phyloP scores from a whole-genome alignment of 306 rosid species.

The Geum urbanum region DNA sequence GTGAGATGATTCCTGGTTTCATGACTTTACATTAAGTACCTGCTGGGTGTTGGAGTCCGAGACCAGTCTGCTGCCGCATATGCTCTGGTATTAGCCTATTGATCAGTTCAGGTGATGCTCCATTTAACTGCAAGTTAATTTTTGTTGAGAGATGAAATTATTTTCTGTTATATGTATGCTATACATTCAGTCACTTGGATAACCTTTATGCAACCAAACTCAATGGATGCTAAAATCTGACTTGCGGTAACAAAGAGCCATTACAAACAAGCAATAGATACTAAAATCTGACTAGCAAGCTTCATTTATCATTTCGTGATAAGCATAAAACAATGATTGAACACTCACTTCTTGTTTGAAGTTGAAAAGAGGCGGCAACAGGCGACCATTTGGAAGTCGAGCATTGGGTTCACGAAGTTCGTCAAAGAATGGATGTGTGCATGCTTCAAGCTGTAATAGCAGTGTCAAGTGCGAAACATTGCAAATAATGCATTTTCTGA shows the following conservation, averaged over 20 bases:
- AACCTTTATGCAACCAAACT: too few species aligned
- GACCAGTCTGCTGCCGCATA: conserved; percentile 57
- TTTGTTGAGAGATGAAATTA: neutral
- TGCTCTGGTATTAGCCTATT: conserved; percentile 84
- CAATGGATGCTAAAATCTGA: neutral
- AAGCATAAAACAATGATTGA: conserved; percentile 18
- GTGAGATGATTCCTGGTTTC: conserved; percentile 33
- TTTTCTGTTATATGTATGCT: neutral
- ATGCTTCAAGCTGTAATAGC: conserved; percentile 77
- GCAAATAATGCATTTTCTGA: neutral
- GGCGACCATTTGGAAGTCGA: conserved; percentile 81
- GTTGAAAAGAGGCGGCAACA: conserved; percentile 77
- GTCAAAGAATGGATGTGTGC: conserved; percentile 86
- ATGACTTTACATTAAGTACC: conserved; percentile 49
- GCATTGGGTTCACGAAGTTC: conserved; percentile 89
- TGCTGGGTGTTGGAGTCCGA: conserved; percentile 45
- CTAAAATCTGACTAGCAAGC: neutral
- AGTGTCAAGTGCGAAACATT: conserved; percentile 17
- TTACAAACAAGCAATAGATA: neutral
- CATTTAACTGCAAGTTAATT: conserved; percentile 52
- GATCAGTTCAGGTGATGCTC: conserved; percentile 70
- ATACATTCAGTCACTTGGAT: neutral
- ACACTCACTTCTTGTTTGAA: conserved; percentile 84
- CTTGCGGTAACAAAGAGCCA: neutral
- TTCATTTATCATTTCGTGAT: neutral